Percentiles rank a stretch among this genome's conserved stretches.
Conservation (phyloP, 2,329 filamentous ascomycete species). For the Cadophora luteo-olivacea region DNA sequence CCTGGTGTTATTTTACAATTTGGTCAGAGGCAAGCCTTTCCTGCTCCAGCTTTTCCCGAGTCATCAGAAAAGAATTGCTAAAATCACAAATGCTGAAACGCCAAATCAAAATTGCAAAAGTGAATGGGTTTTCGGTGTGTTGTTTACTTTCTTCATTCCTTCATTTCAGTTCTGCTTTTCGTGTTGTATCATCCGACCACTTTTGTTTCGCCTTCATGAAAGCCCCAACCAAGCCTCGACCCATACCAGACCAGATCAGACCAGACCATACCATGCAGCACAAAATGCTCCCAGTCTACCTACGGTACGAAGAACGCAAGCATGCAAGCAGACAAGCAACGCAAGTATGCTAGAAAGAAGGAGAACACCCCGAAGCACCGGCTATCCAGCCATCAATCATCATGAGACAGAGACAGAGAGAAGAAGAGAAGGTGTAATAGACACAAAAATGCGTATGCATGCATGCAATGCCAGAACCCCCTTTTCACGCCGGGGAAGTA, state of each 20-base stretch:
- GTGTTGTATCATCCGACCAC: constrained; percentile 10
- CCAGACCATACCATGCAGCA: constrained; percentile 15
- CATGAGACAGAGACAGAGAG: constrained; percentile 8
- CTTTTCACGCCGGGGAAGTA: constrained; percentile 30
- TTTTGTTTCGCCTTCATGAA: background rate
- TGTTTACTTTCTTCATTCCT: constrained; percentile 4
- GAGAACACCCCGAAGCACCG: constrained; percentile 19
- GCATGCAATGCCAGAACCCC: constrained; percentile 34
- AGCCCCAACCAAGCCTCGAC: constrained; percentile 11
- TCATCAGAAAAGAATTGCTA: background rate
- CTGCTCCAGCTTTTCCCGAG: background rate
- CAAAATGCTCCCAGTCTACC: constrained; percentile 27
- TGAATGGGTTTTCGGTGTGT: background rate
- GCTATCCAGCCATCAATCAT: constrained; percentile 26
- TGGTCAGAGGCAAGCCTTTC: background rate
- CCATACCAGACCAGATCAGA: constrained; percentile 18
- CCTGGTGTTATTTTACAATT: background rate
- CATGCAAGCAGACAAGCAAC: constrained; percentile 1
- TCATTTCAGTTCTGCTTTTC: constrained; percentile 5
- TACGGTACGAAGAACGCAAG: constrained; percentile 15
- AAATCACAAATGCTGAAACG: background rate
- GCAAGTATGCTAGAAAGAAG: constrained; percentile 15
- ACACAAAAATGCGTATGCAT: constrained; percentile 20
- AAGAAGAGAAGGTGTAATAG: background rate
- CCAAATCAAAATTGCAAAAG: background rate